Evolutionary conservation across 495 filamentous ascomycete species (phyloP), one percentile per base, ranked within the genome.

Genomic region (Hypoxylon trugodes): DNA sequence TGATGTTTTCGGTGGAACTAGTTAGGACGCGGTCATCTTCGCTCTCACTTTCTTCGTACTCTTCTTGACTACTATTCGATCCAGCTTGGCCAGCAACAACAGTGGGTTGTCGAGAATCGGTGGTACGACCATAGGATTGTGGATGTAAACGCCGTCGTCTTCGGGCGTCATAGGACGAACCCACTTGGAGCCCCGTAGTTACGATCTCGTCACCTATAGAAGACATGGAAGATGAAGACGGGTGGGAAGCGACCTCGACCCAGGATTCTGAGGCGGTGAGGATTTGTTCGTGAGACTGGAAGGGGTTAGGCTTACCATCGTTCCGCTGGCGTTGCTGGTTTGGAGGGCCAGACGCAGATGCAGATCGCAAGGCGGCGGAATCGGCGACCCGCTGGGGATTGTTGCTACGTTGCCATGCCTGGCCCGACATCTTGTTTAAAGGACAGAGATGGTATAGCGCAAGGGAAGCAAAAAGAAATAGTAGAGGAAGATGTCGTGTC

Each of bases 161-260:
- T 43, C 82, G 74, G 26, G 81, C 74, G 49, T 77, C 72, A n/a
- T 79, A 70, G 68, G 66, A 66, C 57, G 69, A 82, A 63, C 90
- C 86, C 32, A 96, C 87, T 19, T 87, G 86, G 12, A 96, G 84
- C 10, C 92, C 91, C 6, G 90, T 93, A 10, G 90, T 93, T 48
- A 96, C 89, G 65, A 96, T 90, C 53, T 97, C 93, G 48, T 96
- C 93, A 57, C 83, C 89, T 46, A 89, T 88, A 15, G 92, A 96
- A 9, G 93, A 97, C n/a, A 95, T 79, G 10, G 95, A 96, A 7
- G 93, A 94, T 10, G 84, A 86, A 1, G 93, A 97, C 16, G 94
- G 92, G 56, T 96, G 91, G 1, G 95, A 98, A 40, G 90, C 84
- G 53, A 98, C 87, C 74, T 98, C 95, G 71, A 98, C 87, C 95